These are phyloP conservation scores for Trichosanthes cucumerina DNA, from an alignment of 306 rosid species.

Conservation along the genomic window DNA sequence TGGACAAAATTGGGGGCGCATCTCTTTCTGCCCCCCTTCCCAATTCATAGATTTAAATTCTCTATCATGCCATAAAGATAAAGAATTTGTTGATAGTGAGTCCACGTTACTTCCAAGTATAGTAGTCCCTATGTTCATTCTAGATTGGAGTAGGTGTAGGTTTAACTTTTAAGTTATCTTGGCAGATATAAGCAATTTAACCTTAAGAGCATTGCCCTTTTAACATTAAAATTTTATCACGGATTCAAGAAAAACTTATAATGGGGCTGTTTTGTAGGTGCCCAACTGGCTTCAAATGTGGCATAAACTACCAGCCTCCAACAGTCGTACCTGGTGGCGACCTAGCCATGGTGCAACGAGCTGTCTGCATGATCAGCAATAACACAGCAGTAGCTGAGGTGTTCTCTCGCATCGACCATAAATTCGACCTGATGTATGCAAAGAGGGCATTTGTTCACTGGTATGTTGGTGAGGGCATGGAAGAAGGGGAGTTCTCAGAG, in stretches of 20 bases:
- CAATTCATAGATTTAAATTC: not conserved
- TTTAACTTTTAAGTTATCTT: not conserved
- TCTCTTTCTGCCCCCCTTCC: not conserved
- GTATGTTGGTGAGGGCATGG: constrained; percentile 99
- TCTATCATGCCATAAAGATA: not conserved
- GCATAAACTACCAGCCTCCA: constrained; percentile 98
- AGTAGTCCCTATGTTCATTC: not conserved
- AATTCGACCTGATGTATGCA: constrained; percentile 96
- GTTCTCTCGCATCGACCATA: constrained; percentile 95
- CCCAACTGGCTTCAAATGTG: constrained; percentile 97
- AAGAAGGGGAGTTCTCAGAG: constrained; percentile 98
- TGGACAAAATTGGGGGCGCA: not conserved
- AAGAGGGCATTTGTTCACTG: constrained; percentile 99
- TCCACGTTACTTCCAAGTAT: not conserved
- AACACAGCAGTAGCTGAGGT: constrained; percentile 99
- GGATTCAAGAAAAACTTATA: not conserved
- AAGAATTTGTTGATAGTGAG: not conserved
- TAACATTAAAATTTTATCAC: not conserved
- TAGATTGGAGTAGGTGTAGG: not conserved
- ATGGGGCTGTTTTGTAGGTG: constrained; percentile 45
- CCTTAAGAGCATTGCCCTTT: not conserved
- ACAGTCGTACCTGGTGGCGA: constrained; percentile 93
- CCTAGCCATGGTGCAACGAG: constrained; percentile 94
- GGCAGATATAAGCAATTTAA: not conserved
- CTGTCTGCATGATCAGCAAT: constrained; percentile 99